Percentiles rank a stretch among this genome's conserved stretches.
phyloP scores from a whole-genome alignment of 2,329 filamentous ascomycete genomes.

The Amylocarpus encephaloides region DNA sequence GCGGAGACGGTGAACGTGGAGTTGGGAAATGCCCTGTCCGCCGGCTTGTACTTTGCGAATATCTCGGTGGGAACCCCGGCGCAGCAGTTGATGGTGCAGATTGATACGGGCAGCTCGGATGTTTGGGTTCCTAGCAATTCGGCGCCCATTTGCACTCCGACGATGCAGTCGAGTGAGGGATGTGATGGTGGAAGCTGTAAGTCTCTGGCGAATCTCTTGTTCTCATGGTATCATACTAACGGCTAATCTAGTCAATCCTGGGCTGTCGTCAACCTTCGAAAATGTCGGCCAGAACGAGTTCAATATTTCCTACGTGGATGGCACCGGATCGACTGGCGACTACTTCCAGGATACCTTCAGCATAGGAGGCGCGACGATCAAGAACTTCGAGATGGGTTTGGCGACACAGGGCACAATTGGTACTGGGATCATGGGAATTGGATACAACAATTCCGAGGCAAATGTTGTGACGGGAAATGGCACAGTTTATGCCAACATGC shows the following conservation, averaged over 20 bases:
- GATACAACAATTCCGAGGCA: slow-evolving; percentile 40
- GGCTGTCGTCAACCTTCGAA: slow-evolving; percentile 43
- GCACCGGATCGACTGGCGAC: slow-evolving; percentile 46
- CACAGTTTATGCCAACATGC: slow-evolving; percentile 33
- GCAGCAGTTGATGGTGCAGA: slow-evolving; percentile 47
- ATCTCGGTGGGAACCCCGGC: slow-evolving; percentile 53
- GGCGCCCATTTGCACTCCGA: slow-evolving; percentile 20
- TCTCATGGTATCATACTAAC: background rate
- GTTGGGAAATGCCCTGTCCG: slow-evolving; percentile 44
- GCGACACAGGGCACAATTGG: slow-evolving; percentile 43
- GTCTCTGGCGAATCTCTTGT: slow-evolving; percentile 17
- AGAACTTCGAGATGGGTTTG: slow-evolving; percentile 49
- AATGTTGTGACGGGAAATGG: slow-evolving; percentile 43
- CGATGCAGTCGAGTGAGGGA: slow-evolving; percentile 32
- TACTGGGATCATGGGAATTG: slow-evolving; percentile 53
- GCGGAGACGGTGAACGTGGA: slow-evolving; percentile 17
- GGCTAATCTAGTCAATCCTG: slow-evolving; percentile 39
- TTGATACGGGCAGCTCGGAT: slow-evolving; percentile 60
- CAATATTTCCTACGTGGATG: slow-evolving; percentile 55
- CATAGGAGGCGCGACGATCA: slow-evolving; percentile 44
- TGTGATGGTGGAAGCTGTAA: slow-evolving; percentile 43
- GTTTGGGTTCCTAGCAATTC: slow-evolving; percentile 46
- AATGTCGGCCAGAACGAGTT: slow-evolving; percentile 41
- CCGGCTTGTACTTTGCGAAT: slow-evolving; percentile 42
- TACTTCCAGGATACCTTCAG: slow-evolving; percentile 52